Conservation (phyloP, 768 basidiomycete species). For the Pleurotus sapidus region DNA sequence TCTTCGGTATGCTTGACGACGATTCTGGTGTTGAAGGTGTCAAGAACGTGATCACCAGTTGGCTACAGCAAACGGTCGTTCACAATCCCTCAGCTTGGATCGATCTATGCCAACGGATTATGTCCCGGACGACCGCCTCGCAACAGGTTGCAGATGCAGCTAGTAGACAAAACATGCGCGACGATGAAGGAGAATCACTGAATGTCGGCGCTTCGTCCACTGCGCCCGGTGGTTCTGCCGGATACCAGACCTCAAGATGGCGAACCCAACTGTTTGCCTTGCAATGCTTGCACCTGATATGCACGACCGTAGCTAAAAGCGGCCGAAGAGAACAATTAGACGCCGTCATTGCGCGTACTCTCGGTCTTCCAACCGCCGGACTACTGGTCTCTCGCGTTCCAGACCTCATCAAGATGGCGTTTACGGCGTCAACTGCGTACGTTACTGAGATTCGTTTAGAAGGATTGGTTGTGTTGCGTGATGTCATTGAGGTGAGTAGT, state of each 20-base stretch:
- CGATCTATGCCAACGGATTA: slow-evolving; percentile 94
- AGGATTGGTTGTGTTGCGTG: slow-evolving; percentile 83
- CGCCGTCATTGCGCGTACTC: slow-evolving; percentile 60
- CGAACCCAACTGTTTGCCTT: slow-evolving; percentile 94
- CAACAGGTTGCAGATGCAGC: slow-evolving; percentile 71
- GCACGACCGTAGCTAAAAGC: slow-evolving; percentile 67
- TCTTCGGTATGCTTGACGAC: slow-evolving; percentile 94
- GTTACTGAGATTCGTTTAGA: slow-evolving; percentile 94
- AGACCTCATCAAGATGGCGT: slow-evolving; percentile 97
- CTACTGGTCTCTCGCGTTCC: slow-evolving; percentile 83
- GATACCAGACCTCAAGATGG: slow-evolving; percentile 79
- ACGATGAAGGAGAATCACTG: slow-evolving; percentile 94
- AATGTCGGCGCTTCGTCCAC: slow-evolving; percentile 55
- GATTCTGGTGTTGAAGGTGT: slow-evolving; percentile 94
- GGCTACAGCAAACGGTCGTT: slow-evolving; percentile 93
- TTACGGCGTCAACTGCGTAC: slow-evolving; percentile 94
- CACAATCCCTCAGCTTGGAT: slow-evolving; percentile 98
- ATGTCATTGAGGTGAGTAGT: slow-evolving; percentile 80
- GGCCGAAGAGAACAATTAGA: slow-evolving; percentile 85
- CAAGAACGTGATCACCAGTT: slow-evolving; percentile 86
- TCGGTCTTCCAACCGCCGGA: slow-evolving; percentile 54
- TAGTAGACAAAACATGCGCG: slow-evolving; percentile 46
- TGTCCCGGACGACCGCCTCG: slow-evolving; percentile 88
- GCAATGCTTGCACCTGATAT: slow-evolving; percentile 88
- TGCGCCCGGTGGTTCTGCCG: slow-evolving; percentile 30